Evolutionary conservation across 2,329 filamentous ascomycete genomes (phyloP), one percentile per base, ranked within the genome.

Genomic region (Cercospora zeae-maydis): DNA sequence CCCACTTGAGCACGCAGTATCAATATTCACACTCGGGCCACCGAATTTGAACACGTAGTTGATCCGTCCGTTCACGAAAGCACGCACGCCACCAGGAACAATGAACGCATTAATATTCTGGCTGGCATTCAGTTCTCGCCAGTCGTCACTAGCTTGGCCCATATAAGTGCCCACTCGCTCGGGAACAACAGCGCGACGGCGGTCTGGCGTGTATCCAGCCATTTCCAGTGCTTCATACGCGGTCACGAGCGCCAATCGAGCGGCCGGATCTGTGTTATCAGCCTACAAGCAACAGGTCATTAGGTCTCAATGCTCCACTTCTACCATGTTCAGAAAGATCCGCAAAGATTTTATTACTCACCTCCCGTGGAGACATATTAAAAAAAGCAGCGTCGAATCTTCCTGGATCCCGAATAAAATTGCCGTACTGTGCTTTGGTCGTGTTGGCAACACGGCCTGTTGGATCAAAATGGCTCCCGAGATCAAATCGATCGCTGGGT

Each of bases 321-420:
- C 24, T 27, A 27, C 24, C 24, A 27, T 27, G 24, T 27, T 27
- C 24, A 27, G 13, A n/a, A 27, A 27, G 24, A 27, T 27, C 24
- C 24, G 24, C 24, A 27, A 27, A 27, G 24, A 27, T 27, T 27
- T 27, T 27, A 27, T 27, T 39, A 31, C 34, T n/a, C 2, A 62
- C 64, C 24, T 73, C 71, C 1, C 62, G 42, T 3, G 72, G 73
- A 5, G 70, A 73, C 65, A 79, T 77, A 37, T 77, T 73, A 67
- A 80, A 80, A 54, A 79, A 75, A 0, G 65, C 64, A 3, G 71
- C 56, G 64, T 80, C 78, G 61, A 80, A 80, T 0, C 69, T 21
- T 0, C 73, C 77, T 0, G 77, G 75, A 14, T 59, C 45, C 2
- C 72, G 45, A 11, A 79, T 67, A 45, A 75, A 79, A 55, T 70